Base-by-base conservation (phyloP, 164 flowering plant genomes). In the Houttuynia cordata region DNA sequence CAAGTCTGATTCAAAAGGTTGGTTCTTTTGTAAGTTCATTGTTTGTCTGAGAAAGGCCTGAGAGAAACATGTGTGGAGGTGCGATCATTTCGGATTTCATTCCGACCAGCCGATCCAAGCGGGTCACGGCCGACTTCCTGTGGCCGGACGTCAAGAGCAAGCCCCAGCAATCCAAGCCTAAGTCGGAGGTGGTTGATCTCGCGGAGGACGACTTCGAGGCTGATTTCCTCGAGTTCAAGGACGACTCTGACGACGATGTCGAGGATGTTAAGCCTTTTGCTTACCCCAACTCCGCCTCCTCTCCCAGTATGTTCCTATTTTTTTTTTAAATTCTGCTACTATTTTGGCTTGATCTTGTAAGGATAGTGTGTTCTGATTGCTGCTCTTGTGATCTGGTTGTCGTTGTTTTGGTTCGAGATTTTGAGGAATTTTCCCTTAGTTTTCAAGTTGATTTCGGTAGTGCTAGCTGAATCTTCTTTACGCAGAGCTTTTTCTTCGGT, bases 61-160 rank as follows among this genome's bases (percentile, higher is more conserved):
- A 30, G 37, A 30, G 51, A 40, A 66, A 66, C 66, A 92, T 92
- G 98, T 92, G 98, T 78, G 96, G 96, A 37, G 98, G 98, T 64
- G 93, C 96, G 53, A 85, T 92, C 51, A 87, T 92, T 54, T 89
- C 98, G 70, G 93, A 78, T 58, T 79, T 80, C 69, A 80, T 86
- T 7, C 75, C 89, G 61, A 57, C 86, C 57, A 58, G 62, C 23
- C 58, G 77, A 22, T 62, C 83, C 7, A 70, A 79, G 58, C 74
- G 76, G 24, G 61, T 75, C 56, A 74, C 84, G 3, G 78, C 79
- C 24, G 88, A 81, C 15, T 61, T 57, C 49, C 72, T 80, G 8
- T 85, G 90, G 89, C 75, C 82, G 10, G 71, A 70, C 45, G 70
- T 70, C 61, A 75, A 66, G 72, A 78, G 37, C 37, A 30, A 77